Percentiles rank a stretch among this genome's conserved stretches.
These are phyloP conservation scores for Mycena olivaceomarginata DNA, from an alignment of 768 basidiomycete genomes.

Conservation along the genomic window DNA sequence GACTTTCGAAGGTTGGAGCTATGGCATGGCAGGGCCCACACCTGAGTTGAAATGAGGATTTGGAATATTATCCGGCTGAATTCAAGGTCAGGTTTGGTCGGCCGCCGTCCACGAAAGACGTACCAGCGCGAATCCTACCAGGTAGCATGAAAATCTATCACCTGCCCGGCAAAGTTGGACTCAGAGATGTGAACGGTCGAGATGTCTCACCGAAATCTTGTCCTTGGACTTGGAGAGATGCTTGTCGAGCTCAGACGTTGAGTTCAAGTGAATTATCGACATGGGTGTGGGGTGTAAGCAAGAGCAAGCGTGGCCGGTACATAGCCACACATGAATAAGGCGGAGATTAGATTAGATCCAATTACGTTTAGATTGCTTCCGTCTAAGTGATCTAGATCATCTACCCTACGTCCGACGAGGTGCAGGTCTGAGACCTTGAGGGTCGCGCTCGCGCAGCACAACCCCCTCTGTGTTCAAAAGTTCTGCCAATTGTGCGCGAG, in stretches of 20 bases:
- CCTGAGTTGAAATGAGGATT: slow-evolving; percentile 65
- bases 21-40: slow-evolving; percentile 92
- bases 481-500: slow-evolving; percentile 49
- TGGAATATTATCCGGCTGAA: slow-evolving; percentile 8
- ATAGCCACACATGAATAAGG: not conserved
- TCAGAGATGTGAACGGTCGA: not conserved
- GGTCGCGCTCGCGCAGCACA: not conserved
- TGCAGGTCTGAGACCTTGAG: slow-evolving; percentile 33
- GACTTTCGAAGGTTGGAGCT: slow-evolving; percentile 82
- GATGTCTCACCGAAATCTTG: slow-evolving; percentile 75
- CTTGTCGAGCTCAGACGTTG: slow-evolving; percentile 76
- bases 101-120: too few relatives aligned
- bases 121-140: slow-evolving; percentile 67
- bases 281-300: slow-evolving; percentile 52
- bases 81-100: too few relatives aligned
- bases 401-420: slow-evolving; percentile 18
- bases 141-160: slow-evolving; percentile 92
- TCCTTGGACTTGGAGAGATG: slow-evolving; percentile 75
- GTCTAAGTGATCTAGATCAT: too few relatives aligned
- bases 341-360: slow-evolving; percentile 1
- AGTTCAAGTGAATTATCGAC: slow-evolving; percentile 79
- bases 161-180: slow-evolving; percentile 60
- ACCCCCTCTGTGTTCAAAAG: slow-evolving; percentile 41
- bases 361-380: not conserved
- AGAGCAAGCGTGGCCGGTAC: not conserved